Base-by-base conservation (phyloP, 2,329 filamentous ascomycete genomes). In the Trichoderma gracile region DNA sequence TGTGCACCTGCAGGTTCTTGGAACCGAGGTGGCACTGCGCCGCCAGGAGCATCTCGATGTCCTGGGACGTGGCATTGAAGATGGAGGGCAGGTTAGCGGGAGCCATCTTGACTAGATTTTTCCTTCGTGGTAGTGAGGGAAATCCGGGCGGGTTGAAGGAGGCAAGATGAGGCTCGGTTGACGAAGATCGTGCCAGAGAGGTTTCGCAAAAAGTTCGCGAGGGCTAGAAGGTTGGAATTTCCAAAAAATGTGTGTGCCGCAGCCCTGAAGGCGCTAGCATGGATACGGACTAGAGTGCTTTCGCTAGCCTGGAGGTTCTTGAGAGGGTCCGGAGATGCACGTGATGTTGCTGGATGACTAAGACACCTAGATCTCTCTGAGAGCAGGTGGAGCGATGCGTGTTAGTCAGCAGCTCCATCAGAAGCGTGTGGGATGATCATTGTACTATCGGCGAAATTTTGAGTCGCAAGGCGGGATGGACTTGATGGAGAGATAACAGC, bases 1-100 rank as follows among this genome's bases (percentile, higher is more conserved):
- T 98, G 87, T 98, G 93, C 79, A 96, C 92, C 88, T 98, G 95
- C 77, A 99, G 82, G 89, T 99, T 99, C 92, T 98, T 98, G 84
- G 90, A 92, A 77, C 95, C 95, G 76, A 98, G 88, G 84, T 99
- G 96, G 84, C 86, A 88, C 85, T 98, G 93, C 77, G 96, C 93
- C 78, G 93, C 91, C 76, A 99, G 91, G 79, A 99, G 92, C 91
- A 93, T 95, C 91, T 99, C 95, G 84, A 99, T 96, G 86, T 99
- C 95, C 86, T 96, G 89, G 79, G 89, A 89, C 77, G 95, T 98
- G 78, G 95, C 92, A 87, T 97, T 95, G 90, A 99, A 97, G 78
- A 90, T 86, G 73, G 93, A 85, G 80, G 95, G 95, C 73, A 97
- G 90, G 85, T 97, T 96, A 77, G 88, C 86, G 80, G 94, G 91